Percentiles rank a stretch among this genome's conserved stretches.
These are phyloP conservation scores for Fusarium incarnatum DNA, from an alignment of 2,329 filamentous ascomycete species.

Conservation along the genomic window DNA sequence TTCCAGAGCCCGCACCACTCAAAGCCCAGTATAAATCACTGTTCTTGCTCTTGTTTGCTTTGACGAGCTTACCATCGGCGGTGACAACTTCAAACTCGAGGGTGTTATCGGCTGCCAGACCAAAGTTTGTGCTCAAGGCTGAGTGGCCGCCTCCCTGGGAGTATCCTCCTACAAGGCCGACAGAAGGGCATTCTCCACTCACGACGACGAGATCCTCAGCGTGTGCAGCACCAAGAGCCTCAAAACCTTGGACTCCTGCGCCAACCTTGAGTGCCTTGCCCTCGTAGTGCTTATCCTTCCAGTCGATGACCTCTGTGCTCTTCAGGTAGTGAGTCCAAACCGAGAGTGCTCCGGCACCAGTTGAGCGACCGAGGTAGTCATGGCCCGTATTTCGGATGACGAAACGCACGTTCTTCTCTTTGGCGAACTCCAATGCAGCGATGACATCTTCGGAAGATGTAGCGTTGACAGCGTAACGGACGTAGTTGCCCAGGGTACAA, in stretches of 20 bases:
- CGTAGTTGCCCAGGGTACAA: slow-evolving; percentile 60
- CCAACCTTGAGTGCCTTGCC: slow-evolving; percentile 66
- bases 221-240: slow-evolving; percentile 60
- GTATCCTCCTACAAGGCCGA: slow-evolving; percentile 71
- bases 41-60: slow-evolving; percentile 60
- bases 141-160: slow-evolving; percentile 69
- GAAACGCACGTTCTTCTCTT: slow-evolving; percentile 57
- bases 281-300: slow-evolving; percentile 57
- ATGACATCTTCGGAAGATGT: slow-evolving; percentile 47
- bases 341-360: slow-evolving; percentile 59
- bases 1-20: slow-evolving; percentile 68
- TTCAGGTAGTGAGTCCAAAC: slow-evolving; percentile 58
- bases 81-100: slow-evolving; percentile 67
- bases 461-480: slow-evolving; percentile 54
- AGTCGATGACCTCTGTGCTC: slow-evolving; percentile 52
- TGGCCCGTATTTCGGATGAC: slow-evolving; percentile 65
- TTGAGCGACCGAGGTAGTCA: slow-evolving; percentile 67
- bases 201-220: slow-evolving; percentile 61
- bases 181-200: slow-evolving; percentile 64
- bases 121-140: slow-evolving; percentile 62
- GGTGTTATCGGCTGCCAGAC: slow-evolving; percentile 69
- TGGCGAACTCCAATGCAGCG: slow-evolving; percentile 47
- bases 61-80: slow-evolving; percentile 59
- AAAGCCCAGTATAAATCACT: slow-evolving; percentile 73
- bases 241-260: slow-evolving; percentile 64